Base-by-base conservation (phyloP, 306 rosid genomes). In the Bauhinia variegata region DNA sequence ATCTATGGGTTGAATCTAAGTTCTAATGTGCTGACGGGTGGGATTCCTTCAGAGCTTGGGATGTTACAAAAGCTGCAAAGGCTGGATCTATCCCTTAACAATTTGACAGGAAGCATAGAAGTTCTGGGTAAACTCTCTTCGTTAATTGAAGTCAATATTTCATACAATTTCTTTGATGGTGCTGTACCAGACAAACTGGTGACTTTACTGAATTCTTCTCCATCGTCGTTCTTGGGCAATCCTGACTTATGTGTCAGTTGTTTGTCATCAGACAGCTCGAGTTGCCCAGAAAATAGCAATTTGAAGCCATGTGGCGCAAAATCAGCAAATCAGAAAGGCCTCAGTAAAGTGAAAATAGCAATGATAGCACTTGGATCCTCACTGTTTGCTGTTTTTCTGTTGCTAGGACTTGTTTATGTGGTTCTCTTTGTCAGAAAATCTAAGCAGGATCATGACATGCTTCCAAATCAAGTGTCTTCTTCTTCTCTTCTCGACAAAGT, bases 51-150 rank as follows among this genome's bases (percentile, higher is more conserved):
- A 0, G 87, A 83, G 71, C 34, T 87, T 0, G 60, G 60, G n/a
- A 67, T 56, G 42, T 11, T 80, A 41, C 42, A 19, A 9, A 72
- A 0, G 65, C 72, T 82, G 1, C 66, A 30, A 43, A n/a, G 6
- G 3, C 8, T 87, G 52, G 89, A 79, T 69, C 36, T 87, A 7
- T 84, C 92, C 23, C 72, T 54, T 47, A 87, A 87, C 80, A 80
- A 84, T 61, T 70, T 87, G 69, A 72, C 79, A 10, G 89, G 87
- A 72, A 65, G 51, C 65, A 54, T 87, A 36, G 18, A 42, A 0
- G 71, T 42, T 18, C 74, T 87, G 11, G 81, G 67, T 11, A 37
- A 52, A 15, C 74, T 84, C 23, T 8, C 6, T 33, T 79, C 89
- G 4, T 28, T 82, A 16, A 18, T 65, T 49, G 73, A 65, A 48